Evolutionary conservation across 2,329 filamentous ascomycete species (phyloP).

Genomic region (Akanthomyces lecanii): DNA sequence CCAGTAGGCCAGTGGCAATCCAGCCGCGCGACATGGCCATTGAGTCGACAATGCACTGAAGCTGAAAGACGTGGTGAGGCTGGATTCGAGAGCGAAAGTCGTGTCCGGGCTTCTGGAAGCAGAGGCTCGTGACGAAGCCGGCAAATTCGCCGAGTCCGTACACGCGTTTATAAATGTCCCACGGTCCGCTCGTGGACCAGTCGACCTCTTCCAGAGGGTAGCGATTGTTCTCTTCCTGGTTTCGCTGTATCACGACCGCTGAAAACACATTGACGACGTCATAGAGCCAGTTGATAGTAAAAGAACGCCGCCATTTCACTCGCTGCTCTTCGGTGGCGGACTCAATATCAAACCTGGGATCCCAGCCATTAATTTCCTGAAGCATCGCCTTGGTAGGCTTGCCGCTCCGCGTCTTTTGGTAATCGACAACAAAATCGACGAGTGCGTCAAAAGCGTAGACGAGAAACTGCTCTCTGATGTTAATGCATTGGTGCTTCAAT

Average conservation of each 20-base stretch:
- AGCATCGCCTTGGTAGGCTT: conserved; percentile 44
- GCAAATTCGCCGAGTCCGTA: conserved; percentile 46
- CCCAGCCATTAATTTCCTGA: conserved; percentile 36
- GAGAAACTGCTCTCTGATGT: conserved; percentile 40
- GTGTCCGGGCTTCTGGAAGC: conserved; percentile 39
- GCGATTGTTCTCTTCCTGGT: conserved; percentile 31
- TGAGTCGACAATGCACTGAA: conserved; percentile 48
- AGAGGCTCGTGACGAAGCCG: conserved; percentile 38
- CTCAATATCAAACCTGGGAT: conserved; percentile 37
- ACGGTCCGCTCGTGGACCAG: conserved; percentile 38
- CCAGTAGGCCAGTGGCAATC: conserved; percentile 29
- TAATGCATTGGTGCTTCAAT: conserved; percentile 1
- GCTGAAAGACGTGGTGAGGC: conserved; percentile 45
- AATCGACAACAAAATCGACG: conserved; percentile 43
- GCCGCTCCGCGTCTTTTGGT: conserved; percentile 39
- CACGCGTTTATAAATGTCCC: conserved; percentile 28
- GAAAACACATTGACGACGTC: conserved; percentile 46
- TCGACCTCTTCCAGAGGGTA: conserved; percentile 34
- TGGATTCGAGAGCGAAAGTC: conserved; percentile 38
- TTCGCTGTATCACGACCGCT: conserved; percentile 35
- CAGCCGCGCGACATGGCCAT: conserved; percentile 42
- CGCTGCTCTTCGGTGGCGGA: conserved; percentile 35
- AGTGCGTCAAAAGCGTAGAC: conserved; percentile 40
- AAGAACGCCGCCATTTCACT: conserved; percentile 42
- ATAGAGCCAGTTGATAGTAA: conserved; percentile 50